A percentile compares a stretch with the other conserved stretches of the same genome.
phyloP scores from a whole-genome alignment of 2,329 filamentous ascomycete genomes.

The Periconia macrospinosa region DNA sequence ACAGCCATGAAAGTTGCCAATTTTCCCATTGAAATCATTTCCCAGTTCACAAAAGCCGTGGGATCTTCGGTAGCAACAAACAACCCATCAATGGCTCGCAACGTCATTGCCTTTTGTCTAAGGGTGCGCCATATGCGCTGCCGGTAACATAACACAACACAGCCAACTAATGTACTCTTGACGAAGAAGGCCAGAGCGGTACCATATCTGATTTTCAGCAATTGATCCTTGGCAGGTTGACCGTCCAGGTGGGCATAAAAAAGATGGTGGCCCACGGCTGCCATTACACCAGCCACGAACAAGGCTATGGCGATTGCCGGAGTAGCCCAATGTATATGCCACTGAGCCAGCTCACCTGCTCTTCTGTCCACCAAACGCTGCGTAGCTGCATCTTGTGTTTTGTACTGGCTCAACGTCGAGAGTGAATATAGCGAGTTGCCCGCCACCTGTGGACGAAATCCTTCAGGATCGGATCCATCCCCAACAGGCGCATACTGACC shows the following conservation, averaged over 20 bases:
- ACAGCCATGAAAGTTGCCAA: conserved; percentile 40
- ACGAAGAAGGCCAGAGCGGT: conserved; percentile 43
- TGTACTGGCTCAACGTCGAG: conserved; percentile 26
- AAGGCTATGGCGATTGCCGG: conserved; percentile 30
- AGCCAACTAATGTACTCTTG: conserved; percentile 39
- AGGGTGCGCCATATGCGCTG: conserved; percentile 45
- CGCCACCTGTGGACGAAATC: conserved; percentile 15
- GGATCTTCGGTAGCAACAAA: conserved; percentile 42
- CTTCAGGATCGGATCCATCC: conserved; percentile 13
- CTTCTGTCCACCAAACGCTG: conserved; percentile 37
- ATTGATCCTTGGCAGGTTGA: conserved; percentile 29
- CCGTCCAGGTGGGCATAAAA: conserved; percentile 38
- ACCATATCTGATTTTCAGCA: conserved; percentile 39
- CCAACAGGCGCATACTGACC: conserved; percentile 24
- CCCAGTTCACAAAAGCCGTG: conserved; percentile 37
- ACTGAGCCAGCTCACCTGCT: conserved; percentile 38
- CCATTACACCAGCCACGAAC: conserved; percentile 33
- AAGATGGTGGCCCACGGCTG: conserved; percentile 39
- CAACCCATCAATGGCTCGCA: conserved; percentile 41
- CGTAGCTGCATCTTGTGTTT: conserved; percentile 32
- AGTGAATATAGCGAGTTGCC: conserved; percentile 27
- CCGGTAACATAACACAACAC: conserved; percentile 38
- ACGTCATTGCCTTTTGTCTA: conserved; percentile 39
- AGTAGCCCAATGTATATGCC: conserved; percentile 40
- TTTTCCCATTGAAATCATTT: conserved; percentile 41